phyloP scores from a whole-genome alignment of 345 rosid genomes.

The Linum lewisii region DNA sequence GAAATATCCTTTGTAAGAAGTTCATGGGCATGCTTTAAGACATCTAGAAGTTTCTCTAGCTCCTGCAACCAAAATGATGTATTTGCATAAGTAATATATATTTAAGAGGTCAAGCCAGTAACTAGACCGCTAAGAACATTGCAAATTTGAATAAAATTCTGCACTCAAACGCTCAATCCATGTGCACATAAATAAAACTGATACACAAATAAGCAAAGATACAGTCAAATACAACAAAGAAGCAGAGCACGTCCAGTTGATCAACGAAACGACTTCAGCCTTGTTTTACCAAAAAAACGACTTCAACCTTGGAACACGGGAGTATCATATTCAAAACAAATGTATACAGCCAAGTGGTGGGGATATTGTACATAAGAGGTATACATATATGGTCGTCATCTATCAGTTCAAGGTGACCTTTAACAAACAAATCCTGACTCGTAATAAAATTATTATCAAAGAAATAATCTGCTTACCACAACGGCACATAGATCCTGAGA shows the following conservation, averaged over 20 bases:
- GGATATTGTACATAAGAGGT: too few species aligned
- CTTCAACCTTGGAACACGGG: neutral
- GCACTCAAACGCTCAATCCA: neutral
- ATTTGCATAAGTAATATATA: constrained; percentile 1
- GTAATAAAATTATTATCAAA: neutral
- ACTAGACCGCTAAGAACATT: too few species aligned
- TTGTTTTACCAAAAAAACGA: neutral
- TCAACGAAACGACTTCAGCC: neutral
- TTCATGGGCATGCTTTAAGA: constrained; percentile 69
- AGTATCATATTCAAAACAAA: neutral
- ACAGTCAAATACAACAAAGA: neutral
- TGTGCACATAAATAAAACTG: neutral
- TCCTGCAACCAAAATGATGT: constrained; percentile 48
- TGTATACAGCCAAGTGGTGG: neutral
- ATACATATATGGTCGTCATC: constrained; percentile 1
- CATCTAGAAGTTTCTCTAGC: constrained; percentile 68
- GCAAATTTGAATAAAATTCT: neutral
- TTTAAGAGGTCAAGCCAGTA: too few species aligned
- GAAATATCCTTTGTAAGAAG: constrained; percentile 75
- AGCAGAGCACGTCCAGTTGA: neutral
- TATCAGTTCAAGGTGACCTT: neutral
- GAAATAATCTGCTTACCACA: constrained; percentile 43
- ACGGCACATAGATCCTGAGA: constrained; percentile 92
- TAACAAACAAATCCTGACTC: neutral
- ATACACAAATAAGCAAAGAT: too few species aligned